Conservation (phyloP, 2,329 filamentous ascomycete species). For the Cryphonectria parasitica region DNA sequence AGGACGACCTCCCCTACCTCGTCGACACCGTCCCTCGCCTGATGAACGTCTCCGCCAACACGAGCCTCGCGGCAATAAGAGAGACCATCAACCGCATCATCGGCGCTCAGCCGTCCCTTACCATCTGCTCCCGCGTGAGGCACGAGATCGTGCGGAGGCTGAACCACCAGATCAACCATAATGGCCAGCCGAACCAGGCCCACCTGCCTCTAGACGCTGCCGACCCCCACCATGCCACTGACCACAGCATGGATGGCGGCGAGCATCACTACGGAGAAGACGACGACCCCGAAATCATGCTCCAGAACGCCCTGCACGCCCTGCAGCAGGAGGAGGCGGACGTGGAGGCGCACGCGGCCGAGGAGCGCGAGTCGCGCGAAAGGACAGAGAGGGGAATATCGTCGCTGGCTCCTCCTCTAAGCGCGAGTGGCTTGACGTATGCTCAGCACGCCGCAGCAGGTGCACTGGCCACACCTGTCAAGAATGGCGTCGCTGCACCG, state of each 20-base stretch:
- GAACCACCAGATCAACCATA: constrained; percentile 34
- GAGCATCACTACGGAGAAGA: constrained; percentile 42
- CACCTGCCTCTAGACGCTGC: constrained; percentile 29
- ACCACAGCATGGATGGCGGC: constrained; percentile 34
- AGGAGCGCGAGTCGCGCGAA: constrained; percentile 56
- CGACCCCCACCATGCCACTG: constrained; percentile 32
- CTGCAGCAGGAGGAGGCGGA: constrained; percentile 63
- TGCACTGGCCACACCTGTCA: constrained; percentile 32
- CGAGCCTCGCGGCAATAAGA: constrained; percentile 61
- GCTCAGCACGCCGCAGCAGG: constrained; percentile 31
- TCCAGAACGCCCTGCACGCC: constrained; percentile 62
- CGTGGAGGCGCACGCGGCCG: constrained; percentile 60
- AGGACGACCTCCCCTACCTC: constrained; percentile 63
- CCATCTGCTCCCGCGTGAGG: constrained; percentile 59
- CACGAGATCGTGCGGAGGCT: constrained; percentile 58
- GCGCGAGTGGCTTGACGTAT: constrained; percentile 23
- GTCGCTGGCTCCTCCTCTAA: constrained; percentile 31
- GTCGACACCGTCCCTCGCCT: constrained; percentile 63
- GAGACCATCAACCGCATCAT: constrained; percentile 60
- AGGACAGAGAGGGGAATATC: constrained; percentile 47
- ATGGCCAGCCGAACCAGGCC: constrained; percentile 28
- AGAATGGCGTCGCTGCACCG: constrained; percentile 24
- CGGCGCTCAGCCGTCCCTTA: constrained; percentile 58
- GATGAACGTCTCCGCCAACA: constrained; percentile 61
- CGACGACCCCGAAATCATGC: constrained; percentile 61